These are phyloP conservation scores for Cucurbita maxima DNA, from an alignment of 306 rosid genomes.

Conservation along the genomic window DNA sequence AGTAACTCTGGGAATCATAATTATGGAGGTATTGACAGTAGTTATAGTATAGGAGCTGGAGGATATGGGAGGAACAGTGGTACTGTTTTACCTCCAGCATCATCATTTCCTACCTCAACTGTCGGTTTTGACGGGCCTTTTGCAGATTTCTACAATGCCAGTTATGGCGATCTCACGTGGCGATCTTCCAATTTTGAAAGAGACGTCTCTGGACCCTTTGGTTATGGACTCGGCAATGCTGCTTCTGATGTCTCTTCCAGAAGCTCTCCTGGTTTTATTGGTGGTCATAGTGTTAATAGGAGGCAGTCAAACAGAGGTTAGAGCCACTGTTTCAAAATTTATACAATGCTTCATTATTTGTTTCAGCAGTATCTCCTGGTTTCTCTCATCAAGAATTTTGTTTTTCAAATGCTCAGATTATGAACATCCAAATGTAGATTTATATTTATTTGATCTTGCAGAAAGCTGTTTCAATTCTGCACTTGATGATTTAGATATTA, in stretches of 20 bases:
- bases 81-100: constrained; percentile 27
- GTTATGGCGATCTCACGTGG: constrained; percentile 85
- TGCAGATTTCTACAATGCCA: constrained; percentile 45
- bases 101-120: constrained; percentile 62
- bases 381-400: background rate
- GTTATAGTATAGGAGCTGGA: constrained; percentile 56
- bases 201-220: constrained; percentile 72
- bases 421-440: background rate
- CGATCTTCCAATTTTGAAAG: constrained; percentile 61
- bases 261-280: constrained; percentile 80
- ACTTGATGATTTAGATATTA: background rate
- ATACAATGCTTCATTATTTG: constrained; percentile 6
- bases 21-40: constrained; percentile 54
- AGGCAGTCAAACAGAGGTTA: constrained; percentile 96
- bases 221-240: constrained; percentile 68
- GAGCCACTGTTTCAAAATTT: constrained; percentile 16
- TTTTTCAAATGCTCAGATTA: background rate
- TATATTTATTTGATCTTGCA: background rate
- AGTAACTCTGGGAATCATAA: constrained; percentile 50
- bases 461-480: background rate
- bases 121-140: constrained; percentile 71
- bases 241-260: constrained; percentile 68
- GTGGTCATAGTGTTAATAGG: constrained; percentile 87
- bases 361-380: background rate
- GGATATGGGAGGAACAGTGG: constrained; percentile 73